These are phyloP conservation scores for Botryotinia calthae DNA, from an alignment of 2,329 filamentous ascomycete genomes.

Conservation along the genomic window DNA sequence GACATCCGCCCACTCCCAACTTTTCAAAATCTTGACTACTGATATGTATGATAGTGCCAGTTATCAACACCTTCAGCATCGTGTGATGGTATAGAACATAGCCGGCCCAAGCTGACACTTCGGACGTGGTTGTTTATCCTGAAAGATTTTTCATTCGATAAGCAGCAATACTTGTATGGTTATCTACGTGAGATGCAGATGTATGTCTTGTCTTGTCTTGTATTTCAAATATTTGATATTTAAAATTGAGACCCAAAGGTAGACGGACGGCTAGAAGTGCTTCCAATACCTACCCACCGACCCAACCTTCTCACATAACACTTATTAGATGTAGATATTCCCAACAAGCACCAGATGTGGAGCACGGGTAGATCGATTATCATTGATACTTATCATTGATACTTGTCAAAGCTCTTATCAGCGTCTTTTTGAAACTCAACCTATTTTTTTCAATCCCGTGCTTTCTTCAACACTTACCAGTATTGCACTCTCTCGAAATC, in stretches of 20 bases:
- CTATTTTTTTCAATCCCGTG: not conserved
- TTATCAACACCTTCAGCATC: not conserved
- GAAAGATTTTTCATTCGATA: no score
- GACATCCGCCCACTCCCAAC: not conserved
- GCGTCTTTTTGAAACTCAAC: no score
- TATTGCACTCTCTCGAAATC: not conserved
- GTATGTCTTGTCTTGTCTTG: not conserved
- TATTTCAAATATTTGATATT: not conserved
- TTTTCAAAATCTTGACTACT: not conserved
- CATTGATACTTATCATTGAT: not conserved
- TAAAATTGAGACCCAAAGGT: not conserved
- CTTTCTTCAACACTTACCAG: not conserved
- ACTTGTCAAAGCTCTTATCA: constrained; percentile 9
- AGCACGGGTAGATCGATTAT: constrained; percentile 1
- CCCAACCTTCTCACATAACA: not conserved
- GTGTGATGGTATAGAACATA: not conserved
- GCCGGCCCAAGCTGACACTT: not conserved
- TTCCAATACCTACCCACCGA: not conserved
- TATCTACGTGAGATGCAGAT: not conserved
- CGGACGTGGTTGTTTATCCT: no score
- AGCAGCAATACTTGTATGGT: not conserved
- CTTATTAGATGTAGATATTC: not conserved
- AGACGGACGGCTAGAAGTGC: not conserved
- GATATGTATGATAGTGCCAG: not conserved
- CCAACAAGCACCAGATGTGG: not conserved